Base-by-base conservation (phyloP, 2,329 filamentous ascomycete species). In the Colletotrichum sp. region DNA sequence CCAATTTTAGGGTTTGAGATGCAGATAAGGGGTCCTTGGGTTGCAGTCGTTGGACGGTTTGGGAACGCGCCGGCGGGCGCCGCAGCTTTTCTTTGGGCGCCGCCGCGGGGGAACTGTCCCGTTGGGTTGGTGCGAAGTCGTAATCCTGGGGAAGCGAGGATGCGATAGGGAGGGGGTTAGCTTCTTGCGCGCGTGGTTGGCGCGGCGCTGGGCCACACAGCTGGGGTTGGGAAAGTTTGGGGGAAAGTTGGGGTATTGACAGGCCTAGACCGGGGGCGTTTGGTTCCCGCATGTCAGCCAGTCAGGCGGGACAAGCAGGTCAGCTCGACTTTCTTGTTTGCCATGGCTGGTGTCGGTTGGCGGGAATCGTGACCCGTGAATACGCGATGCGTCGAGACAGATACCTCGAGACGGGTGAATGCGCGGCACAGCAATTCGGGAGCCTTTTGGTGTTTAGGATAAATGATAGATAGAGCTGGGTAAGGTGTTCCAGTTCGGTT, bases 21-120 rank as follows among this genome's bases (percentile, higher is more conserved):
- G 58, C 64, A 74, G 74, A 76, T 74, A 74, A 76, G 65, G 74
- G 70, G 64, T 65, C 21, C 74, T 69, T 76, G 71, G 65, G 70
- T 76, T 32, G 65, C 71, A 76, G 70, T 76, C 70, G 64, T 65
- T 66, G 65, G 70, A 69, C 71, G 64, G 16, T 74, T 68, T 76
- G 34, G 70, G 71, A 52, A 68, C 18, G 58, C 73, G 70, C 63
- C 70, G 71, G 70, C 74, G 64, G 63, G 71, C 74, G 70, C 70
- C 57, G 63, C n/a, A 60, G 57, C n/a, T 52, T 52, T 52, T 52
- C 43, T 52, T 52, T 52, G 64, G 63, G 71, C 65, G 70, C 70
- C 57, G 63, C n/a, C 48, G 57, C 58, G 64, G 70, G 70, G 71
- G 58, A 70, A 63, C 55, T 36, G 58, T 68, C 61, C 74, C 70